Base-by-base conservation (phyloP, 176 grass and related monocot genomes). In the Ensete glaucum region DNA sequence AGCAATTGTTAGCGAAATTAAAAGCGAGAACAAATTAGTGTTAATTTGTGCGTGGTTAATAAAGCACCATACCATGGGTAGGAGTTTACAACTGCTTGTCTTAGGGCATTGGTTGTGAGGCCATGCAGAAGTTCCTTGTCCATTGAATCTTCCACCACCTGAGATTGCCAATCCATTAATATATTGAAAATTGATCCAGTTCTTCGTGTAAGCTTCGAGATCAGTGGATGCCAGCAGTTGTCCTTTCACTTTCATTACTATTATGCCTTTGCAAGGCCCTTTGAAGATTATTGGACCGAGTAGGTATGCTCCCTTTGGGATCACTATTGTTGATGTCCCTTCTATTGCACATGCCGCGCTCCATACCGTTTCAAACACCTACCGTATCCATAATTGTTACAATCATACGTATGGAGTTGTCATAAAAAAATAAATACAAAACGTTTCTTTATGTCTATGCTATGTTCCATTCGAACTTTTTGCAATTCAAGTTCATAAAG, bases 61-160 rank as follows among this genome's bases (percentile, higher is more conserved):
- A 23, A 23, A 23, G 22, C 4, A 13, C 1, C n/a, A 26, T 76
- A 90, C 91, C 52, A 79, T 85, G 56, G 92, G 92, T 2, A 96
- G 60, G 69, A 78, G 52, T 27, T 82, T 82, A 81, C 88, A 96
- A 64, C 83, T 71, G 62, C 77, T 83, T 50, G 71, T 73, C 67
- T 86, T 88, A 1, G 15, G 29, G 81, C 92, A 96, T 48, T 76
- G 0, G 77, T 96, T 91, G 9, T 74, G 53, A 19, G 6, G 72
- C 88, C 92, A 96, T 2, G 90, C 92, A 1, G 76, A 82, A 0
- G 83, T 23, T 0, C 86, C 88, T 60, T 89, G 92, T 14, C 92
- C 88, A 59, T 96, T 83, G 58, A 96, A 62, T 54, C 2, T 78
- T 65, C 88, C 92, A 49, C 64, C 69, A 4, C 92, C 88, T 0